Evolutionary conservation across 164 flowering plant species (phyloP).

Genomic region (Saururus chinensis): DNA sequence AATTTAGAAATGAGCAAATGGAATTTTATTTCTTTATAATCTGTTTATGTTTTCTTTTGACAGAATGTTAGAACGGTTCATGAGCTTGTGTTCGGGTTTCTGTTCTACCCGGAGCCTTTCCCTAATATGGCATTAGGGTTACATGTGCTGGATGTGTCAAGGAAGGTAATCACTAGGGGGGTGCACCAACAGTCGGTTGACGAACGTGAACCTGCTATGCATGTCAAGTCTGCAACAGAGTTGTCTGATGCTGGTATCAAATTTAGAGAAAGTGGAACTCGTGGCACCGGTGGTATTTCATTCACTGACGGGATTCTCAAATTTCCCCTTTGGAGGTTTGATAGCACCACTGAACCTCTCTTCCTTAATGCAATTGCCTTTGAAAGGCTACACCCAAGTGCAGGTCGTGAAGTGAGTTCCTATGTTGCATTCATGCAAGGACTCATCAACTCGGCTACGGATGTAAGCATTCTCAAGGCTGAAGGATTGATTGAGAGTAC

Average conservation of each 20-base stretch:
- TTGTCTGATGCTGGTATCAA: neutral
- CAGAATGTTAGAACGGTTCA: neutral
- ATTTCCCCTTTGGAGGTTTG: neutral
- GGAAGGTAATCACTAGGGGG: neutral
- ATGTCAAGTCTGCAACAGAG: neutral
- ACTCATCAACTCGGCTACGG: neutral
- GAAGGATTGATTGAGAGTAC: neutral
- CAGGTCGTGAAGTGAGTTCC: neutral
- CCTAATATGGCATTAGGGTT: neutral
- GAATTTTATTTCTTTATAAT: too few relatives aligned
- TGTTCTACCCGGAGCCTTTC: neutral
- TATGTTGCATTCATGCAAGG: conserved; percentile 1
- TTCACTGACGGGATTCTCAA: neutral
- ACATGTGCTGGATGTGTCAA: neutral
- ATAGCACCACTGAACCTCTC: neutral
- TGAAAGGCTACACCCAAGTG: neutral
- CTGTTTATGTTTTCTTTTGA: neutral
- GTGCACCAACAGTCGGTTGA: neutral
- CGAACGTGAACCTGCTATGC: neutral
- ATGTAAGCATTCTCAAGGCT: neutral
- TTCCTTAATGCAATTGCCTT: conserved; percentile 1
- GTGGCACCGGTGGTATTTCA: neutral
- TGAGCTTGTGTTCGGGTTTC: neutral
- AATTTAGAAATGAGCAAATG: too few relatives aligned
- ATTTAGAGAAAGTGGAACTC: neutral